Evolutionary conservation across 306 rosid species (phyloP).

Genomic region (Lathyrus aphaca): DNA sequence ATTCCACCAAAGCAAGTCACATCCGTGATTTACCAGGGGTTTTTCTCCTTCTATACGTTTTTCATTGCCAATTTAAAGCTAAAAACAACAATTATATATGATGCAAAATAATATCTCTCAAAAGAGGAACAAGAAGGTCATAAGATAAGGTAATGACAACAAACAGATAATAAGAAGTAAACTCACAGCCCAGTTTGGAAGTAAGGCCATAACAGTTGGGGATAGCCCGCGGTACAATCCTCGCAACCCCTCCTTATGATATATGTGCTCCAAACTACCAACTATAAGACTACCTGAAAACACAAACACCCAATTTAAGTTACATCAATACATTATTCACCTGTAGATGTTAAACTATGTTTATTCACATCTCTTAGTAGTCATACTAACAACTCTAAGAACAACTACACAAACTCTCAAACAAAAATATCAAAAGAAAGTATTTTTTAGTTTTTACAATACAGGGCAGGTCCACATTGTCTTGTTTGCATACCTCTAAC

Average conservation of each 20-base stretch:
- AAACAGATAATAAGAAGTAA: constrained; percentile 4
- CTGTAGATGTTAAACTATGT: neutral
- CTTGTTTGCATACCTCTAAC: constrained; percentile 42
- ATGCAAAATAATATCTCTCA: neutral
- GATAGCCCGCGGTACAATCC: constrained; percentile 92
- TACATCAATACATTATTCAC: neutral
- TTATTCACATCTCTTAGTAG: neutral
- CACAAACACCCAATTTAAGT: constrained; percentile 18
- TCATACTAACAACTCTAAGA: constrained; percentile 15
- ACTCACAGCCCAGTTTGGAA: constrained; percentile 95
- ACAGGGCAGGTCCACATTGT: constrained; percentile 21
- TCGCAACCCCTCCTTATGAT: constrained; percentile 77
- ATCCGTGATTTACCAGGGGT: neutral
- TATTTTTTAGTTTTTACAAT: neutral
- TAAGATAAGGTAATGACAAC: neutral
- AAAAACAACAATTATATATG: neutral
- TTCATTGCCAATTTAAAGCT: neutral
- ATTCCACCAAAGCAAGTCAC: constrained; percentile 20
- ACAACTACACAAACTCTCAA: neutral
- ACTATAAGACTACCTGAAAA: constrained; percentile 70
- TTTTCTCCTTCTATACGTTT: neutral
- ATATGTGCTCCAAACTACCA: constrained; percentile 74
- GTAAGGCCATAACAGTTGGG: constrained; percentile 80
- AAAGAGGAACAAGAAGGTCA: constrained; percentile 13
- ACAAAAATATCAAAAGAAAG: neutral